phyloP scores from a whole-genome alignment of 2,329 filamentous ascomycete species.

The Bipolaris gigantea region DNA sequence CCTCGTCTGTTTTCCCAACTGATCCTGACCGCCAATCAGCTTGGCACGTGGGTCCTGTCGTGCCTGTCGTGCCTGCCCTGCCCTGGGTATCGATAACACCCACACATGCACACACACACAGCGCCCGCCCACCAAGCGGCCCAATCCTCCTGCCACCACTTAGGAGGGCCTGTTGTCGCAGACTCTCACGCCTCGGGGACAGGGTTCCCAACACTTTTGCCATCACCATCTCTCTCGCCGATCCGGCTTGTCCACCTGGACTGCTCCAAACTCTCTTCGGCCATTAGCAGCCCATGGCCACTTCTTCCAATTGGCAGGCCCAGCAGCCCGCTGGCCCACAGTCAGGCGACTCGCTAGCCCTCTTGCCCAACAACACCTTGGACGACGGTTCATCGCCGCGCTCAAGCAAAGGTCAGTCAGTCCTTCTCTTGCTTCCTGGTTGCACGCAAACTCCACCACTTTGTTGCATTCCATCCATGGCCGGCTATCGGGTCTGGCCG shows the following conservation, averaged over 20 bases:
- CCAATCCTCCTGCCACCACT: conserved; percentile 18
- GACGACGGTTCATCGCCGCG: conserved; percentile 36
- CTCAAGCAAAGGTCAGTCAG: conserved; percentile 40
- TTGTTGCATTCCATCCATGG: not conserved
- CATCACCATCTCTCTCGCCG: conserved; percentile 3
- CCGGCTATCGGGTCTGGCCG: not conserved
- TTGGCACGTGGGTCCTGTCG: conserved; percentile 35
- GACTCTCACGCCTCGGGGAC: conserved; percentile 6
- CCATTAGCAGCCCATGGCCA: conserved; percentile 31
- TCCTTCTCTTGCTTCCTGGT: not conserved
- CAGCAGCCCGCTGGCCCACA: conserved; percentile 20
- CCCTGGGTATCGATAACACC: conserved; percentile 15
- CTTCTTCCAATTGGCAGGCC: conserved; percentile 32
- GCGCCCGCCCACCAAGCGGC: conserved; percentile 15
- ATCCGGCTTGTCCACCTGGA: conserved; percentile 3
- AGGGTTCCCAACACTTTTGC: not conserved
- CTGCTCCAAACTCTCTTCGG: not conserved
- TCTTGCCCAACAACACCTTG: conserved; percentile 17
- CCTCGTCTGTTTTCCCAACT: not conserved
- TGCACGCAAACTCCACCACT: not conserved
- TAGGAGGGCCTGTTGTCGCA: conserved; percentile 15
- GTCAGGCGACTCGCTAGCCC: conserved; percentile 24
- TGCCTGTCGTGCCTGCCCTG: conserved; percentile 6
- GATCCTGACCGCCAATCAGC: conserved; percentile 27
- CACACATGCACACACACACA: no score